Percentiles rank a stretch among this genome's conserved stretches.
Evolutionary conservation across 2,329 filamentous ascomycete species (phyloP).

Genomic region (Blastomyces emzantsi): DNA sequence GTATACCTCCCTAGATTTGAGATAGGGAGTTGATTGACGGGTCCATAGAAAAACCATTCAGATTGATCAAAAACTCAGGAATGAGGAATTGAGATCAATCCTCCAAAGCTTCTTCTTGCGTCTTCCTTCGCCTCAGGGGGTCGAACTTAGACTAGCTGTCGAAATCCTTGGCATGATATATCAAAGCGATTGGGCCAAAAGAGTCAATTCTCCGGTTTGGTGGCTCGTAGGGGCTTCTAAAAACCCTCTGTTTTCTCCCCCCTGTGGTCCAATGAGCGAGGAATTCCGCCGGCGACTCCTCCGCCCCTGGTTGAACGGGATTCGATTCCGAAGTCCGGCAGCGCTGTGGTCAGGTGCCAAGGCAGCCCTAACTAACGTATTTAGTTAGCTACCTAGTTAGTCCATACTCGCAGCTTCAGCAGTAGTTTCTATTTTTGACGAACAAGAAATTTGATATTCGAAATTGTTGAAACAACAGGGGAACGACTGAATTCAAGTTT

Average conservation of each 20-base stretch:
- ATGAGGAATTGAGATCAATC: not conserved
- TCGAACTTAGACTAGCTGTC: not conserved
- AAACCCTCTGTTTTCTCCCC: not conserved
- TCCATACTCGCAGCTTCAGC: no score
- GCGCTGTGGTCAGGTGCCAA: no score
- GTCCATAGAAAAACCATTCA: not conserved
- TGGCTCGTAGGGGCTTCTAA: not conserved
- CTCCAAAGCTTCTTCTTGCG: not conserved
- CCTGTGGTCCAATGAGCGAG: no score
- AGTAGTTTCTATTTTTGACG: not conserved
- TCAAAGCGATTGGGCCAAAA: not conserved
- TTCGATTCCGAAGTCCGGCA: not conserved
- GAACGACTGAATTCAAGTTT: not conserved
- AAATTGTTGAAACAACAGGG: not conserved
- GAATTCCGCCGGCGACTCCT: no score
- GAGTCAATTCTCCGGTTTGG: not conserved
- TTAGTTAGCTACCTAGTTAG: no score
- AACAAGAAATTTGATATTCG: not conserved
- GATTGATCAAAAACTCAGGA: not conserved
- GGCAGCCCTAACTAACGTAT: no score
- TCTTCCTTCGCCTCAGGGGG: not conserved
- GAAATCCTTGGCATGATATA: not conserved
- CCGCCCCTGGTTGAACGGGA: not conserved
- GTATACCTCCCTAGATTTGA: not conserved
- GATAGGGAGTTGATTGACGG: not conserved